Evolutionary conservation across 768 basidiomycete species (phyloP).

Genomic region (Clitopilus hobsonii): DNA sequence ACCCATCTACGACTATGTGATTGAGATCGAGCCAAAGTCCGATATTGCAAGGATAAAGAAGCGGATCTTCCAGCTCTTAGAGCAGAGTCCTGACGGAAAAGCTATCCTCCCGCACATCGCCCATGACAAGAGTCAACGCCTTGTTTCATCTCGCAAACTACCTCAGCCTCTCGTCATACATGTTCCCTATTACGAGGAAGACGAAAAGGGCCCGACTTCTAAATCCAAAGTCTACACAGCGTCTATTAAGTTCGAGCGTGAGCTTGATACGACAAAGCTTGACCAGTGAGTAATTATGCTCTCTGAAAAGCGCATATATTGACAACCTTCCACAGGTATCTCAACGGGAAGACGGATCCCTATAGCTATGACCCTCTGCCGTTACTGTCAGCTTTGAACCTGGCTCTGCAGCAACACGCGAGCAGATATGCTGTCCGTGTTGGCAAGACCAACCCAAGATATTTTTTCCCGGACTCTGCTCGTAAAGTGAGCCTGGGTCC

Average conservation of each 20-base stretch:
- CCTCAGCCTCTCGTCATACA: conserved; percentile 39
- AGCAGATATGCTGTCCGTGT: conserved; percentile 43
- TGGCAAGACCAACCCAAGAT: conserved; percentile 40
- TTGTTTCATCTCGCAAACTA: conserved; percentile 40
- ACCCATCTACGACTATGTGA: conserved; percentile 50
- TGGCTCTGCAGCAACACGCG: conserved; percentile 48
- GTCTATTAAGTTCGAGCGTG: conserved; percentile 34
- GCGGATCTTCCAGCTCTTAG: conserved; percentile 54
- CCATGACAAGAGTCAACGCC: conserved; percentile 42
- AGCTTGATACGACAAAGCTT: conserved; percentile 30
- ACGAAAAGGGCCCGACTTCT: conserved; percentile 26
- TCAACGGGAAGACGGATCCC: conserved; percentile 39
- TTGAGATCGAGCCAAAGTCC: conserved; percentile 45
- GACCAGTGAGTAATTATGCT: conserved; percentile 22
- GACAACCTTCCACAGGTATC: conserved; percentile 34
- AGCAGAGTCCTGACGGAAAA: conserved; percentile 28
- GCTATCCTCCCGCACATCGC: conserved; percentile 42
- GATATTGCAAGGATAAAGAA: conserved; percentile 38
- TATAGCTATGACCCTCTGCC: conserved; percentile 45
- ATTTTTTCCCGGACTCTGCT: conserved; percentile 43
- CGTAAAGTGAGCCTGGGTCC: conserved; percentile 22
- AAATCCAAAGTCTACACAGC: conserved; percentile 38
- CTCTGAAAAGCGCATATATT: not conserved
- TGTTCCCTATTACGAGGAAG: conserved; percentile 38
- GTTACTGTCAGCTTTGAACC: conserved; percentile 52